Conservation (phyloP, 345 rosid genomes). For the Salix dunnii region DNA sequence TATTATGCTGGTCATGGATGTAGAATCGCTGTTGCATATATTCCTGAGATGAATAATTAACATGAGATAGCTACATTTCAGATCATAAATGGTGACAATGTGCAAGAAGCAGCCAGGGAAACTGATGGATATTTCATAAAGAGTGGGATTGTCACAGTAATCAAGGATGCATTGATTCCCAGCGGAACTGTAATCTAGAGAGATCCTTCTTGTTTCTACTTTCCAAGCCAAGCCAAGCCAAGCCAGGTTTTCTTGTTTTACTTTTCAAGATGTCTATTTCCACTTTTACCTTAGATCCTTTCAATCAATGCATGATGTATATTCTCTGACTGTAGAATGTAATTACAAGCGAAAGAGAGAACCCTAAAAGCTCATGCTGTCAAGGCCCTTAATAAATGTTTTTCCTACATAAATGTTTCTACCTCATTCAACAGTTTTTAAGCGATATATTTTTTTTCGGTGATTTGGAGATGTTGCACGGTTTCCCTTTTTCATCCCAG, state of each 20-base stretch:
- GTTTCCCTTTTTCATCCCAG: too few relatives aligned
- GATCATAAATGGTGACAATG: slow-evolving; percentile 77
- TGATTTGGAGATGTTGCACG: too few relatives aligned
- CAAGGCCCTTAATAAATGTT: slow-evolving; percentile 20
- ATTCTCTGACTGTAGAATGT: slow-evolving; percentile 19
- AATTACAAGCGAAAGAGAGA: slow-evolving; percentile 2
- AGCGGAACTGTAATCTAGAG: slow-evolving; percentile 72
- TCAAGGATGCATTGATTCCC: slow-evolving; percentile 94
- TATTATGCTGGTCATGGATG: not conserved
- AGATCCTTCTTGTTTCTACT: not conserved
- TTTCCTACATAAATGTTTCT: not conserved
- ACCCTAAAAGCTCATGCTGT: slow-evolving; percentile 7
- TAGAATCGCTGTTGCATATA: not conserved
- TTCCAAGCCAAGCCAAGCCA: not conserved
- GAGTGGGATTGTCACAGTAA: slow-evolving; percentile 92
- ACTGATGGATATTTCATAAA: slow-evolving; percentile 95
- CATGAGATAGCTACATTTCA: slow-evolving; percentile 19
- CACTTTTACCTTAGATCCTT: slow-evolving; percentile 5
- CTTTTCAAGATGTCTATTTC: slow-evolving; percentile 6
- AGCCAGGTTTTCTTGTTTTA: too few relatives aligned
- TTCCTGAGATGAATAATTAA: not conserved
- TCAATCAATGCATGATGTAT: slow-evolving; percentile 11
- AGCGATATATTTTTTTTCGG: too few relatives aligned
- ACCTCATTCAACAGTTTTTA: too few relatives aligned
- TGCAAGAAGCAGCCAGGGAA: slow-evolving; percentile 95